Conservation (phyloP, 1,284 basidiomycete species). For the Sporisorium reilianum region DNA sequence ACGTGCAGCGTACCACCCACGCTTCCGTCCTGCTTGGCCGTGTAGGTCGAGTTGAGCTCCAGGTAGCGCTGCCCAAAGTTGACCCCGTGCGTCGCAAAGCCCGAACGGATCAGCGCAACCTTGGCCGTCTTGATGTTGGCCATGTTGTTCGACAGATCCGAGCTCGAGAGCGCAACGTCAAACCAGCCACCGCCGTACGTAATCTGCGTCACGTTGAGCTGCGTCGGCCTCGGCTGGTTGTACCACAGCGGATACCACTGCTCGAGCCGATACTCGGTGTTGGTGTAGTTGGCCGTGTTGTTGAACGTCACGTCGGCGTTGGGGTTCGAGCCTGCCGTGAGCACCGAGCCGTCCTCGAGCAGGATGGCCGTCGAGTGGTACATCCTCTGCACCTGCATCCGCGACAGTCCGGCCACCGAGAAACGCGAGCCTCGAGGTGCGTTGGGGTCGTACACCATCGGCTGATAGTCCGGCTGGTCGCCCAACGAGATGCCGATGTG, state of each 20-base stretch:
- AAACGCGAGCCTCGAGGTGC: constrained; percentile 77
- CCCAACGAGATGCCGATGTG: constrained; percentile 44
- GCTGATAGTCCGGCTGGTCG: constrained; percentile 76
- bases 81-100: constrained; percentile 65
- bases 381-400: constrained; percentile 79
- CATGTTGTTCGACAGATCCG: constrained; percentile 61
- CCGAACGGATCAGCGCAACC: constrained; percentile 73
- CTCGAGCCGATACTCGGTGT: constrained; percentile 87
- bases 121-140: constrained; percentile 75
- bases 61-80: constrained; percentile 70
- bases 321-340: constrained; percentile 93
- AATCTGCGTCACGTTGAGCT: constrained; percentile 80
- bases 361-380: constrained; percentile 82
- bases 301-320: constrained; percentile 77
- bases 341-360: constrained; percentile 81
- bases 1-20: constrained; percentile 80
- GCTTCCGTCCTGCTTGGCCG: constrained; percentile 80
- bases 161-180: constrained; percentile 72
- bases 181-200: constrained; percentile 86
- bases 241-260: constrained; percentile 79
- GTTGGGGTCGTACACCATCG: constrained; percentile 79
- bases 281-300: constrained; percentile 66
- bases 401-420: constrained; percentile 75
- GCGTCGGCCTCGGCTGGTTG: constrained; percentile 72
- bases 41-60: constrained; percentile 79